Conservation (phyloP, 768 basidiomycete species). For the Suillus variegatus region DNA sequence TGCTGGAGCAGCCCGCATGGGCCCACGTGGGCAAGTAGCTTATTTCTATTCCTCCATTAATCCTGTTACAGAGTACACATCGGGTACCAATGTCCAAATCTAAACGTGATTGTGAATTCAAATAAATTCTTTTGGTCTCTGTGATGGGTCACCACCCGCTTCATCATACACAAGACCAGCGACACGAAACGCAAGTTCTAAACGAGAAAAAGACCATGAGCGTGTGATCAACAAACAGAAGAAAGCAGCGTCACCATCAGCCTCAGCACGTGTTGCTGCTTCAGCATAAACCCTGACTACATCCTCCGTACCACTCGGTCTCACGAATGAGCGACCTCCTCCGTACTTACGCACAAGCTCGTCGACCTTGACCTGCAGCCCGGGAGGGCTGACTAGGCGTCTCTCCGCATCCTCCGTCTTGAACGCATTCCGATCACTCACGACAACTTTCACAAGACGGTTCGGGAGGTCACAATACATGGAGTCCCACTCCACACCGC, state of each 20-base stretch:
- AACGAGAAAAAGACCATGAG: constrained; percentile 9
- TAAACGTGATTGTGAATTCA: constrained; percentile 28
- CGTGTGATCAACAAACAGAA: not conserved
- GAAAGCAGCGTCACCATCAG: constrained; percentile 62
- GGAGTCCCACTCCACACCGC: constrained; percentile 86
- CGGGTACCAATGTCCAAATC: constrained; percentile 1
- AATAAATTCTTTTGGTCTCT: constrained; percentile 80
- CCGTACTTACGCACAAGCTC: constrained; percentile 76
- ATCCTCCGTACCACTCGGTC: constrained; percentile 98
- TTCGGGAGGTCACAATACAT: constrained; percentile 94
- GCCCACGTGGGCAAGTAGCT: not conserved
- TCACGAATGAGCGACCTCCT: constrained; percentile 88
- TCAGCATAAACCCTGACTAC: constrained; percentile 98
- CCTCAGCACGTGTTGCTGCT: constrained; percentile 69
- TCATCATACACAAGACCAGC: constrained; percentile 86
- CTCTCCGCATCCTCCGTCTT: constrained; percentile 94
- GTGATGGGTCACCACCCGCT: constrained; percentile 73
- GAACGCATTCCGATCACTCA: constrained; percentile 79
- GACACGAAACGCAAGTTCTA: constrained; percentile 85
- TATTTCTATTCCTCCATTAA: not conserved
- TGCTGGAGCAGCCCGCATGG: not conserved
- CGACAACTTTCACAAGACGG: constrained; percentile 90
- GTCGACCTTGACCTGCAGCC: constrained; percentile 82
- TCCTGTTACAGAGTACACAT: constrained; percentile 2
- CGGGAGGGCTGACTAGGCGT: constrained; percentile 74